Evolutionary conservation across 805 yeast species (phyloP).

Genomic region (Candida namnaoensis): DNA sequence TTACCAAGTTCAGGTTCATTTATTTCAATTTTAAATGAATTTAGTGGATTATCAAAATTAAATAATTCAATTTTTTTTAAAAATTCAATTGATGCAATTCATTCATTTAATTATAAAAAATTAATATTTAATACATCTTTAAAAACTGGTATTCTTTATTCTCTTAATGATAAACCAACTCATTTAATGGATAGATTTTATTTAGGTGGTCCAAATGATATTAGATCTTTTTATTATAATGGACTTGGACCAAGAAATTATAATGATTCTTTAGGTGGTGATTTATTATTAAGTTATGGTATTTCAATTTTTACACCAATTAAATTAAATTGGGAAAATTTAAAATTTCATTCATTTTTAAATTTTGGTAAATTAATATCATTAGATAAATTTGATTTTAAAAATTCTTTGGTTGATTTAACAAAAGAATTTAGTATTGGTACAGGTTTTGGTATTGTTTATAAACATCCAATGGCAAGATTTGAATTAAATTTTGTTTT

Average conservation of each 20-base stretch:
- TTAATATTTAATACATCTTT: slow-evolving; percentile 41
- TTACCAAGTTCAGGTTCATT: slow-evolving; percentile 37
- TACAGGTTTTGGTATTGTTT: slow-evolving; percentile 51
- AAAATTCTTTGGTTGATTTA: slow-evolving; percentile 18
- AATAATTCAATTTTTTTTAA: slow-evolving; percentile 24
- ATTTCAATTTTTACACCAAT: slow-evolving; percentile 53
- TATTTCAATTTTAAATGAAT: slow-evolving; percentile 32
- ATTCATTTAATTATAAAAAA: slow-evolving; percentile 17
- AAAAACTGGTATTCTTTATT: slow-evolving; percentile 48
- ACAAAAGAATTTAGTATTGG: slow-evolving; percentile 37
- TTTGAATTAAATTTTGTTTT: slow-evolving; percentile 58
- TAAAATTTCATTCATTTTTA: slow-evolving; percentile 55
- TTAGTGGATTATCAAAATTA: slow-evolving; percentile 22
- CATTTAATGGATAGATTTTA: slow-evolving; percentile 77
- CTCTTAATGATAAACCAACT: slow-evolving; percentile 22
- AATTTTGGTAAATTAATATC: slow-evolving; percentile 55
- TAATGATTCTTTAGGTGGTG: slow-evolving; percentile 61
- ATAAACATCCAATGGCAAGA: slow-evolving; percentile 56
- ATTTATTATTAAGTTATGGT: slow-evolving; percentile 47
- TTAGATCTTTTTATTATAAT: slow-evolving; percentile 61
- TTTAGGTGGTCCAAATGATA: slow-evolving; percentile 70
- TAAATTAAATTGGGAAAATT: slow-evolving; percentile 34
- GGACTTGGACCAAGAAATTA: slow-evolving; percentile 56
- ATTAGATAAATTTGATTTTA: slow-evolving; percentile 22
- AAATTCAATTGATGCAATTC: slow-evolving; percentile 23